Base-by-base conservation (phyloP, 2,329 filamentous ascomycete species). In the Neurospora sp. region DNA sequence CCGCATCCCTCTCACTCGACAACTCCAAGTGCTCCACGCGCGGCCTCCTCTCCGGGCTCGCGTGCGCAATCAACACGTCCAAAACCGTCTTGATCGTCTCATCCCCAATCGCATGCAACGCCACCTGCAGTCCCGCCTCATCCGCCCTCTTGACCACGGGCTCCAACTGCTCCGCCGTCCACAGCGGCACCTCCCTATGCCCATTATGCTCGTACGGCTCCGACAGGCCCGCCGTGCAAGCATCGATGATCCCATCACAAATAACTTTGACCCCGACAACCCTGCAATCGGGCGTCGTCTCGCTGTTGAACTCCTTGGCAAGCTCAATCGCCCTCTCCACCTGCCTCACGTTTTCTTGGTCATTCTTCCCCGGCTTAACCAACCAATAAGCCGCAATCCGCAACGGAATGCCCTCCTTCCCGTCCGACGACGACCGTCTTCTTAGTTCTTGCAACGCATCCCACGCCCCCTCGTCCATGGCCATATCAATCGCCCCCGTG, bases 1-100 rank as follows among this genome's bases (percentile, higher is more conserved):
- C 79, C 0, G 86, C 88, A 73, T 90, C 88, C 69, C 81, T 80
- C 0, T 81, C 80, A 0, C 82, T 82, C 0, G 87, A 82, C 38
- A 91, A 81, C 76, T 91, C 88, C 3, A 91, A 79, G 75, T 91
- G 88, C 78, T 91, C 88, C 73, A 91, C 87, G 17, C 88, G 83
- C 67, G 89, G 88, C 2, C 88, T 83, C 8, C 83, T 82, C 0
- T 80, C 81, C 0, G 82, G 81, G 71, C 78, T 79, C 0, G 79
- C 81, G 67, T 78, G 80, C 70, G 74, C 78, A 23, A 79, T 84
- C 17, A 91, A 81, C 0, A 82, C 83, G 72, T 90, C 84, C 70
- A 90, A 82, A 8, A 87, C 87, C 72, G 85, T 85, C 46, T 79
- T 80, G 37, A 89, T 81, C 0, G 88, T 87, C 19, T 80, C 80